Conservation (phyloP, 306 rosid species). For the Senna tora region DNA sequence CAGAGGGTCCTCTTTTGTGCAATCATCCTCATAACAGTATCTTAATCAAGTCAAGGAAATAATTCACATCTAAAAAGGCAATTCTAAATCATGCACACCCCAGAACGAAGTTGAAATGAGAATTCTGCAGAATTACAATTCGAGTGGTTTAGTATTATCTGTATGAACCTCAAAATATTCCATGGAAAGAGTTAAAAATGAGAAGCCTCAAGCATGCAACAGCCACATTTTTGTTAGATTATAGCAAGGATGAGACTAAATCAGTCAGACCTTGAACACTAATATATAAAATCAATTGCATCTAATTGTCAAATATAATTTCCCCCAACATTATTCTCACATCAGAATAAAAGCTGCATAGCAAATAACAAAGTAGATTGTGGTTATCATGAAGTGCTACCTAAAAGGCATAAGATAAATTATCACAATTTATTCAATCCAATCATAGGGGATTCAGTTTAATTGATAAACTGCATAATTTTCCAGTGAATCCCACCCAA, state of each 20-base stretch:
- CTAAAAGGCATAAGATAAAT: background rate
- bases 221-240: constrained; percentile 17
- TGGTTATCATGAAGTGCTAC: constrained; percentile 23
- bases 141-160: background rate
- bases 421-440: background rate
- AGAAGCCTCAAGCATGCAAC: constrained; percentile 11
- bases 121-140: constrained; percentile 11
- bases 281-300: background rate
- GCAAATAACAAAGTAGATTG: constrained; percentile 16
- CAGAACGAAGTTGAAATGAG: constrained; percentile 32
- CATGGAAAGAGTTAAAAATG: constrained; percentile 8
- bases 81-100: constrained; percentile 8
- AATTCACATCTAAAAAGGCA: constrained; percentile 27
- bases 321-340: background rate
- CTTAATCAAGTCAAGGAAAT: constrained; percentile 72
- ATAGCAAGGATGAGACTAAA: constrained; percentile 5
- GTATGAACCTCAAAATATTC: constrained; percentile 25
- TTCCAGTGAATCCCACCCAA: background rate
- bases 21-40: constrained; percentile 92
- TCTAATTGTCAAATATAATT: background rate
- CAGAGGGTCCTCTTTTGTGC: constrained; percentile 96
- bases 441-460: constrained; percentile 13
- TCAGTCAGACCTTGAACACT: constrained; percentile 19
- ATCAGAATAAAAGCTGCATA: background rate
- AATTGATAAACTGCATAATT: background rate